A percentile compares a stretch with the other conserved stretches of the same genome.
Evolutionary conservation across 1,284 basidiomycete species (phyloP).

Genomic region (Tremellales sp.): DNA sequence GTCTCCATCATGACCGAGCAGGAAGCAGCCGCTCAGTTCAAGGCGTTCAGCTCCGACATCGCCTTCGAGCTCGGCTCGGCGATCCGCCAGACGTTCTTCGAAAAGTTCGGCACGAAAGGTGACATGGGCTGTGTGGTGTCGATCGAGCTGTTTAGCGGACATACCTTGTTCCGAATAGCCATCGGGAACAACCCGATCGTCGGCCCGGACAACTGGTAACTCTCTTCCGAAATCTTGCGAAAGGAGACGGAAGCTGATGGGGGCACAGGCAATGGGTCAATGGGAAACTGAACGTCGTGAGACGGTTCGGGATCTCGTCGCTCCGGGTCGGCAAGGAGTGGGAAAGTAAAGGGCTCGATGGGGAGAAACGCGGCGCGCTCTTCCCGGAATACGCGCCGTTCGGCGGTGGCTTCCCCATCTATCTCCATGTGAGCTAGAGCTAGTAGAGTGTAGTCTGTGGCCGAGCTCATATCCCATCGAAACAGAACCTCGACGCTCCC

Average conservation of each 20-base stretch:
- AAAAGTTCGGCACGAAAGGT: constrained; percentile 13
- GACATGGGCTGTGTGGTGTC: constrained; percentile 37
- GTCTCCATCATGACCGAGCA: not conserved
- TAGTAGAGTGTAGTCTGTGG: not conserved
- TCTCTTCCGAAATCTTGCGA: not conserved
- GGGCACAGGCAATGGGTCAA: constrained; percentile 31
- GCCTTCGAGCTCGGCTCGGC: constrained; percentile 32
- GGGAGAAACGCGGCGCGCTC: constrained; percentile 25
- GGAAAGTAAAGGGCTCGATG: constrained; percentile 23
- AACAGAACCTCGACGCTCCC: constrained; percentile 23
- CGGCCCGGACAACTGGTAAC: constrained; percentile 40
- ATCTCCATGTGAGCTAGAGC: constrained; percentile 25
- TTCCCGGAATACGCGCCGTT: constrained; percentile 44
- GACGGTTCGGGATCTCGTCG: constrained; percentile 34
- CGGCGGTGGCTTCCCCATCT: constrained; percentile 47
- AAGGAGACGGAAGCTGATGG: not conserved
- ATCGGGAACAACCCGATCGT: constrained; percentile 35
- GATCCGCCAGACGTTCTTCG: constrained; percentile 27
- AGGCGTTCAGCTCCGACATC: constrained; percentile 22
- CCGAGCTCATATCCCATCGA: not conserved
- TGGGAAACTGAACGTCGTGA: constrained; percentile 45
- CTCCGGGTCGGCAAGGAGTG: constrained; percentile 41
- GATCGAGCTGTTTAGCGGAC: constrained; percentile 40
- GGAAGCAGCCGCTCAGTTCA: constrained; percentile 14
- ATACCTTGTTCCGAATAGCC: constrained; percentile 38